Evolutionary conservation across 805 yeast species (phyloP).

Genomic region (Wickerhamiella spandovensis): DNA sequence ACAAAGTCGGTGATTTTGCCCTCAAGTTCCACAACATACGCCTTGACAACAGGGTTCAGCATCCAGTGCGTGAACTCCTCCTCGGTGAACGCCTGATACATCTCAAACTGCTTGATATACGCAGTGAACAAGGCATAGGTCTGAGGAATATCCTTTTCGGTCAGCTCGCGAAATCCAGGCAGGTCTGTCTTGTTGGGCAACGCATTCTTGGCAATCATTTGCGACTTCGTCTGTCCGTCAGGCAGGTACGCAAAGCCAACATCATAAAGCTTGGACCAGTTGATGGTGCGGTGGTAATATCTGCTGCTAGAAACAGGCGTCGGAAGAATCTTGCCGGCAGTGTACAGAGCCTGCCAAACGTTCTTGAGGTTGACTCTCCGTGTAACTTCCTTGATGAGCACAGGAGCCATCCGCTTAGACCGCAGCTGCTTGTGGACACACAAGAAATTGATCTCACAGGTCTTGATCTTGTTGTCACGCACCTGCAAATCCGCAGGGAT

Average conservation of each 20-base stretch:
- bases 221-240: slow-evolving; percentile 46
- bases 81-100: slow-evolving; percentile 54
- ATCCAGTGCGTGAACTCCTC: slow-evolving; percentile 76
- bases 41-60: slow-evolving; percentile 35
- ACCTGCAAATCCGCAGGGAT: slow-evolving; percentile 63
- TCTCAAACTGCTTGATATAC: slow-evolving; percentile 58
- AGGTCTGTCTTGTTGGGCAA: slow-evolving; percentile 39
- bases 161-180: slow-evolving; percentile 46
- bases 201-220: slow-evolving; percentile 49
- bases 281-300: slow-evolving; percentile 84
- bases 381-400: slow-evolving; percentile 85
- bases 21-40: slow-evolving; percentile 64
- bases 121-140: slow-evolving; percentile 44
- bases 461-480: slow-evolving; percentile 32
- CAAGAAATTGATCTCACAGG: slow-evolving; percentile 80
- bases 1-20: slow-evolving; percentile 65
- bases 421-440: slow-evolving; percentile 90
- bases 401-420: slow-evolving; percentile 88
- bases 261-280: slow-evolving; percentile 80
- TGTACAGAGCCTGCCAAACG: slow-evolving; percentile 92
- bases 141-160: slow-evolving; percentile 46
- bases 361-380: slow-evolving; percentile 73
- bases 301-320: slow-evolving; percentile 83
- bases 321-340: slow-evolving; percentile 85
- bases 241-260: slow-evolving; percentile 85